These are phyloP conservation scores for Candida ficus DNA, from an alignment of 805 yeast species.

Conservation along the genomic window DNA sequence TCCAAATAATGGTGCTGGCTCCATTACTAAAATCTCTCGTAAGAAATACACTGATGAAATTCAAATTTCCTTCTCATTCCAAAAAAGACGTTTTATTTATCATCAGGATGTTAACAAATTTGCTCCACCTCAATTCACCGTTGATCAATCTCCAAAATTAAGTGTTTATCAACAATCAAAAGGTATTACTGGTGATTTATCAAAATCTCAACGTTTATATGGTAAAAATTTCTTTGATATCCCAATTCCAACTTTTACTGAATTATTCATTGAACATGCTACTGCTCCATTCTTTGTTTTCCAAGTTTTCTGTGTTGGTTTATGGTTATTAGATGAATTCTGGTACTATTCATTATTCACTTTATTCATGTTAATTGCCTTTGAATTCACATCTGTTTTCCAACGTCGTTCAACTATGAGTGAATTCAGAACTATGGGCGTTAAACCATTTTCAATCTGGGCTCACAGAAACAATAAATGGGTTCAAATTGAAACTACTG, in stretches of 20 bases:
- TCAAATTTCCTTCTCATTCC: conserved; percentile 75
- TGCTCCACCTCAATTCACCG: conserved; percentile 71
- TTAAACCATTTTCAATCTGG: conserved; percentile 79
- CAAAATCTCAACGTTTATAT: conserved; percentile 49
- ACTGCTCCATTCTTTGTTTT: conserved; percentile 97
- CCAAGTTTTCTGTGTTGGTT: conserved; percentile 90
- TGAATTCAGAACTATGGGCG: conserved; percentile 96
- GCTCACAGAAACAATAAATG: conserved; percentile 69
- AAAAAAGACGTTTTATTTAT: conserved; percentile 84
- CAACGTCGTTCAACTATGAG: conserved; percentile 93
- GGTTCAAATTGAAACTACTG: conserved; percentile 63
- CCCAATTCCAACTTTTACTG: conserved; percentile 88
- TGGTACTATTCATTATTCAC: conserved; percentile 95
- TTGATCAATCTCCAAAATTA: conserved; percentile 55
- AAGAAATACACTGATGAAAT: conserved; percentile 49
- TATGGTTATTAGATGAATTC: conserved; percentile 94
- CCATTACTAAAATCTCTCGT: conserved; percentile 60
- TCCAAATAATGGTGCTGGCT: conserved; percentile 82
- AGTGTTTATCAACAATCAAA: conserved; percentile 47
- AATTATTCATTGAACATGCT: conserved; percentile 94
- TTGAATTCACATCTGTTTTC: conserved; percentile 91
- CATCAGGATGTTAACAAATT: conserved; percentile 49
- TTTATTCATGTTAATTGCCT: conserved; percentile 84
- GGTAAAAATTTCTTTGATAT: conserved; percentile 90
- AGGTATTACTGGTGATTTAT: conserved; percentile 54